These are phyloP conservation scores for Penicillium sp. DNA, from an alignment of 2,329 filamentous ascomycete genomes.

Conservation along the genomic window DNA sequence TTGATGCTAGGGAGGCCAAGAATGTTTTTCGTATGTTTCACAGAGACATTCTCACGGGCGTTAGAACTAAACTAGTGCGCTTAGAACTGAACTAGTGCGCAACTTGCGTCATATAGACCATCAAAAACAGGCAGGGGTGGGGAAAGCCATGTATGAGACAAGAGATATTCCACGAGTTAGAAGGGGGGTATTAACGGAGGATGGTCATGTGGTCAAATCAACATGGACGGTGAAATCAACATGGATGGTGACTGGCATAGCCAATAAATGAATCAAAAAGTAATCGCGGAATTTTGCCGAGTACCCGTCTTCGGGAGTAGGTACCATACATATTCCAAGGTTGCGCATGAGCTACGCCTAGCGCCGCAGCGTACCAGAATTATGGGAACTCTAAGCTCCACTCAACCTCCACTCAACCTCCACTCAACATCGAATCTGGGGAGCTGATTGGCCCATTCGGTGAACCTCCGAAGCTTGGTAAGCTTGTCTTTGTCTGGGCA, in stretches of 20 bases:
- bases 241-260: not conserved
- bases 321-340: no score
- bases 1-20: not conserved
- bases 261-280: not conserved
- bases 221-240: not conserved
- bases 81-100: not conserved
- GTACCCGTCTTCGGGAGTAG: not conserved
- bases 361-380: not conserved
- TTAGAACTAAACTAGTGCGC: not conserved
- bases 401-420: not conserved
- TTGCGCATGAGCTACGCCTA: not conserved
- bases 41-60: no score
- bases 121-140: not conserved
- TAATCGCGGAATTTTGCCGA: not conserved
- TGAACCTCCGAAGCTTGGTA: slow-evolving; percentile 4
- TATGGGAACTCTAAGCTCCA: not conserved
- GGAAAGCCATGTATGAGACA: no score
- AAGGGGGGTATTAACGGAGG: not conserved
- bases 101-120: not conserved
- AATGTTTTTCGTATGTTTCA: not conserved
- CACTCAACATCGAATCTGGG: not conserved
- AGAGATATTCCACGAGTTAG: not conserved
- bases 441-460: not conserved
- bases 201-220: not conserved
- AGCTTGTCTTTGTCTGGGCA: not conserved